Evolutionary conservation across 345 rosid species (phyloP), one percentile per base, ranked within the genome.

Genomic region (Barbarea vulgaris): DNA sequence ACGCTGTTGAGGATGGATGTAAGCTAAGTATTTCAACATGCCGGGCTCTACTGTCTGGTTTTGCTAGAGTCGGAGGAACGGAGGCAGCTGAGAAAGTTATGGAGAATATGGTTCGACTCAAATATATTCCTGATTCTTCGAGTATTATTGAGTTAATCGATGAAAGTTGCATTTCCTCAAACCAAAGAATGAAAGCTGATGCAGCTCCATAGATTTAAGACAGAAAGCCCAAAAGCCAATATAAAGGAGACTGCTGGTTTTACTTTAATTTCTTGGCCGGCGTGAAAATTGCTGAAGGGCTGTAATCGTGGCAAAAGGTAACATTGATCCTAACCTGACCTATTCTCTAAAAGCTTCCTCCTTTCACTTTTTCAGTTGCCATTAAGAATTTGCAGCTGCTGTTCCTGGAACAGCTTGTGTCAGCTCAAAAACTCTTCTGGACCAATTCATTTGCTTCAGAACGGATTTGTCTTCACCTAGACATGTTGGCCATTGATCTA

Each of bases 11-110:
- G 42, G 72, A 84, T 48, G 89, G 84, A 57, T 58, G 72, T 68
- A 79, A 77, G 77, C 87, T 85, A 44, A 86, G 84, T 75, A 46
- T 60, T 22, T 64, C 83, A 69, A 82, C 93, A 41, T 93, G 88
- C 69, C 54, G 66, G 46, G 41, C 59, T 76, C 70, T 90, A 25
- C 68, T 90, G 64, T 55, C 71, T 59, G 63, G 83, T 81, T 82
- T 87, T 80, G 74, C 77, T 47, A 81, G 80, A 82, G 77, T 73
- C 21, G 84, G 87, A 59, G 78, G 33, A 63, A 66, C 39, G 28
- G 89, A 84, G 17, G 77, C 81, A 68, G 96, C 93, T 59, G 84
- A 61, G 64, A 80, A 66, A 56, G 80, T 87, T 79, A 67, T 81
- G 65, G 86, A 88, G 80, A 77, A 76, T 42, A 76, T 90, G 83